A percentile compares a stretch with the other conserved stretches of the same genome.
Evolutionary conservation across 2,329 filamentous ascomycete genomes (phyloP).

Genomic region (Fusarium pilosicola): DNA sequence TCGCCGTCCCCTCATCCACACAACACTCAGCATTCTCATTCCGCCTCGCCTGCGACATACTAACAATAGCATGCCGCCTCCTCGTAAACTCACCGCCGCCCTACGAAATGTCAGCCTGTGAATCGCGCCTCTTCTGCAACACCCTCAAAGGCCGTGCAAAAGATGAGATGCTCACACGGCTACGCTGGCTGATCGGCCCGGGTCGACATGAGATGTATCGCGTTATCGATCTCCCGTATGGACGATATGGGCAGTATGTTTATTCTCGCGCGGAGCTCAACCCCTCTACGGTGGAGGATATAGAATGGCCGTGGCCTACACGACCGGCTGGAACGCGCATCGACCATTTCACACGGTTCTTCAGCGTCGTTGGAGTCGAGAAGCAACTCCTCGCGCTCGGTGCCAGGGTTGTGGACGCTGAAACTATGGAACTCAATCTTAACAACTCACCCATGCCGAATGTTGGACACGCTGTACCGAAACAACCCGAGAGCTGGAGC

Average conservation of each 20-base stretch:
- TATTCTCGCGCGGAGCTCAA: slow-evolving; percentile 36
- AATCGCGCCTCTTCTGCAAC: slow-evolving; percentile 36
- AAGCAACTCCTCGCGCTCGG: slow-evolving; percentile 42
- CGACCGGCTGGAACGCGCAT: slow-evolving; percentile 11
- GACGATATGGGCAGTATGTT: slow-evolving; percentile 38
- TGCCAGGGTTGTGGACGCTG: slow-evolving; percentile 35
- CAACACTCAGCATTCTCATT: slow-evolving; percentile 33
- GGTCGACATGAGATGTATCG: slow-evolving; percentile 37
- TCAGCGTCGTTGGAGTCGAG: slow-evolving; percentile 41
- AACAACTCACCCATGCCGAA: slow-evolving; percentile 11
- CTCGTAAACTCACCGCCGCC: slow-evolving; percentile 24
- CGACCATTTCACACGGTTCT: slow-evolving; percentile 21
- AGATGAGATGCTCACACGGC: slow-evolving; percentile 39
- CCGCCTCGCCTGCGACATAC: slow-evolving; percentile 32
- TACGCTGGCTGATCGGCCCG: slow-evolving; percentile 40
- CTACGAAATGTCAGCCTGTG: neutral
- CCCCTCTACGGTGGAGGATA: slow-evolving; percentile 23
- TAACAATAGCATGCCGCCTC: slow-evolving; percentile 37
- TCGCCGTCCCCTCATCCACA: neutral
- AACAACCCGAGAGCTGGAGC: slow-evolving; percentile 43
- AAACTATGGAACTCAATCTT: slow-evolving; percentile 40
- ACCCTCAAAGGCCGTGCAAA: slow-evolving; percentile 24
- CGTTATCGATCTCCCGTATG: slow-evolving; percentile 42
- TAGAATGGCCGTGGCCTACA: slow-evolving; percentile 36
- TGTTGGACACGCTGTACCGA: neutral